Base-by-base conservation (phyloP, 192 early-diverging fungal genomes). In the Podila epicladia region DNA sequence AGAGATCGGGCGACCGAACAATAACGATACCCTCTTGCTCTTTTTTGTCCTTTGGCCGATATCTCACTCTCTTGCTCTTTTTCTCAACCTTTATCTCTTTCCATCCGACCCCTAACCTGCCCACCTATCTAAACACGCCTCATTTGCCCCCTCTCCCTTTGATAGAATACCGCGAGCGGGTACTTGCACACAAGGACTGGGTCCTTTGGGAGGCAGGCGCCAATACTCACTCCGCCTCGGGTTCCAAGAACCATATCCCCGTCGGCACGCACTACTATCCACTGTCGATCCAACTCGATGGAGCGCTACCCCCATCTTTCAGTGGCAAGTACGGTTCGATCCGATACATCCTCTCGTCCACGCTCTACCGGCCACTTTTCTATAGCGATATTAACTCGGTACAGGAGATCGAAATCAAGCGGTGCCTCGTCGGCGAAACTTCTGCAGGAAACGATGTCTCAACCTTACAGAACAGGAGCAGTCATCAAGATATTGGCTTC, bases 261-360 rank as follows among this genome's bases (percentile, higher is more conserved):
- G 67, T 80, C 15, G 77, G 77, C 20, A 73, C 66, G 4, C 77
- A 80, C 38, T 80, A 80, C 49, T 80, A 73, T 6, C 77, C 77
- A n/a, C 66, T 80, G 37, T 80, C 77, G 38, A 80, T 80, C 38
- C 77, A 73, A 17, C 53, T 80, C 28, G 77, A 80, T 17, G 77
- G 77, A 4, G 77, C 78, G 0, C 38, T 87, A 17, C 86, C 86
- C 11, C 78, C 84, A 11, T 82, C 78, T 4, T 87, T 84, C 62
- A 70, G 73, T 33, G 84, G 84, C 24, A 87, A 83, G 58, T 80
- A 82, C 63, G 86, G 86, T 9, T 85, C 83, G 19, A 82, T 87
- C 26, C 74, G 82, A 7, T 87, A 87, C 51, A 82, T 77, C 35
- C 62, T 87, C 19, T 70, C 72, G 3, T 73, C 82, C 12, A 64